Evolutionary conservation across 345 rosid species (phyloP), one percentile per base, ranked within the genome.

Genomic region (Orychophragmus violaceus): DNA sequence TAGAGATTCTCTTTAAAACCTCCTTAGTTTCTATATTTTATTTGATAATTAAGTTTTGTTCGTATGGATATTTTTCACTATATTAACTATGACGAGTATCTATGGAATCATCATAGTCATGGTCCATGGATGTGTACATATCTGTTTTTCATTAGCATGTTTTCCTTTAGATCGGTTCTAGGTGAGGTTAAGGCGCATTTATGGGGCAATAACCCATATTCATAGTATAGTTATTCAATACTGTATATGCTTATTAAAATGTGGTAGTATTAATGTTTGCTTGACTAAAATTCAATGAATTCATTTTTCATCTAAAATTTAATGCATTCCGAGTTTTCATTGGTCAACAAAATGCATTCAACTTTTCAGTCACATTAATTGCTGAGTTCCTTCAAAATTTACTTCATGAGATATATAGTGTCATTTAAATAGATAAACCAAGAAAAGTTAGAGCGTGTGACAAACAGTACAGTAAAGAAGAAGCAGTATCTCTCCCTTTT

Each of bases 341-440:
- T 48, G 8, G 58, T 57, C 52, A 35, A 27, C 62, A 42, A 41
- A 62, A 37, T 64, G 35, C 16, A 36, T 57, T 64, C 54, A 72
- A 71, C 48, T 24, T 24, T 54, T 33, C 6, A 51, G 24, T 64
- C 11, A 12, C 49, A 53, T 52, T 22, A 62, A 42, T 62, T 30
- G 53, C 49, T 30, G 48, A 8, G 21, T 42, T 32, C 32, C 5
- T 5, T 28, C 5, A 28, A 28, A 33, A 4, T 3, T 44, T 2
- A 8, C 49, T 62, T 32, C 57, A 57, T 48, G 32, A 24, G 18
- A 48, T 9, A 25, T 22, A 10, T 4, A 18, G 1, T 9, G 0
- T 4, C 3, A 36, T 49, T 19, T 11, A 49, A 23, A 28, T 30
- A 42, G 16, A 8, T 6, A 27, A 58, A 50, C 13, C 4, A 24